These are phyloP conservation scores for Lodderomyces orthopsilosis DNA, from an alignment of 1,139 yeast species.

Conservation along the genomic window DNA sequence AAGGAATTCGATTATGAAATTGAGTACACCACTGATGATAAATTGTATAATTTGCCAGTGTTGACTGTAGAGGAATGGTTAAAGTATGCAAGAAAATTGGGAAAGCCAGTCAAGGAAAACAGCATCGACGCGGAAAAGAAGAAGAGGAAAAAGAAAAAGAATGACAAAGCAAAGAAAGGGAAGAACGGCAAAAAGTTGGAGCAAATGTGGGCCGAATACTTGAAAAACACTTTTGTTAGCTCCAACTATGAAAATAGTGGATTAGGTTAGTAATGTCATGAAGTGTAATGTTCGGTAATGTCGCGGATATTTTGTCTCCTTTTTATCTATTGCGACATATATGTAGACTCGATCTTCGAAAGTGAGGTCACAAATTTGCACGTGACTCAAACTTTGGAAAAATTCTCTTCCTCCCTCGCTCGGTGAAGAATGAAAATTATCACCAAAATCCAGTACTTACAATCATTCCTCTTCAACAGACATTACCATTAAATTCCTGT, in stretches of 20 bases:
- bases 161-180: constrained; percentile 13
- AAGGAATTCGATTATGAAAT: constrained; percentile 55
- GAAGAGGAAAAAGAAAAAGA: constrained; percentile 13
- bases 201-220: constrained; percentile 41
- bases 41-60: constrained; percentile 51
- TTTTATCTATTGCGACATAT: neutral
- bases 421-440: constrained; percentile 6
- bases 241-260: constrained; percentile 59
- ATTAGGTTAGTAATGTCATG: constrained; percentile 28
- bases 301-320: neutral
- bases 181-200: constrained; percentile 19
- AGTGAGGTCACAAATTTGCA: neutral
- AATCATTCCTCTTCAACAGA: neutral
- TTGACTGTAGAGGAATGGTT: constrained; percentile 63
- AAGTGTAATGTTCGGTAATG: too few relatives aligned
- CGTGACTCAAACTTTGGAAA: neutral
- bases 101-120: constrained; percentile 30
- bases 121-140: constrained; percentile 4
- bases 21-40: constrained; percentile 68
- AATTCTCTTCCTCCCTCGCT: neutral
- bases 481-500: constrained; percentile 90
- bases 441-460: neutral
- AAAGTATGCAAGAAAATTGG: constrained; percentile 52
- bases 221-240: constrained; percentile 57
- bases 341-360: neutral